Evolutionary conservation across 1,139 yeast species (phyloP).

Genomic region (Pichia inconspicua): DNA sequence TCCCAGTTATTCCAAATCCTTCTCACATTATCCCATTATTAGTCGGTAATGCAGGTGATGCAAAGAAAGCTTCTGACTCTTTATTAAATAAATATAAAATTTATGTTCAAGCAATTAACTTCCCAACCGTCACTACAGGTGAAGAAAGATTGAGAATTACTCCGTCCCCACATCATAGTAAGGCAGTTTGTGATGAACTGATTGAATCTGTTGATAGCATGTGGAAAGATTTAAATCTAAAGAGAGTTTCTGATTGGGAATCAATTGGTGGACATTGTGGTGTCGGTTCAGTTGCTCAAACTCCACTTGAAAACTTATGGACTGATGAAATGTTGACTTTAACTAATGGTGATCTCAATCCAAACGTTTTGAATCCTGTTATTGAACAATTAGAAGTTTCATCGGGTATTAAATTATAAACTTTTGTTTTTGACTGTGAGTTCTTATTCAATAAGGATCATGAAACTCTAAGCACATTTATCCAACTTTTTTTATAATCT

Average conservation of each 20-base stretch:
- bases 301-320: slow-evolving; percentile 58
- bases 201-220: slow-evolving; percentile 74
- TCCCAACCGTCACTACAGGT: slow-evolving; percentile 96
- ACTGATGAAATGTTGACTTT: slow-evolving; percentile 67
- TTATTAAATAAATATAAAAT: slow-evolving; percentile 76
- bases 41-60: slow-evolving; percentile 89
- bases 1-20: slow-evolving; percentile 96
- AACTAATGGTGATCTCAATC: slow-evolving; percentile 53
- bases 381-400: slow-evolving; percentile 57
- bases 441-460: too few relatives aligned
- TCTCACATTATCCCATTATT: slow-evolving; percentile 94
- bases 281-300: slow-evolving; percentile 52
- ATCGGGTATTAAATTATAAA: slow-evolving; percentile 43
- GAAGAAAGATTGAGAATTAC: slow-evolving; percentile 93
- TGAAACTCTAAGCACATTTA: too few relatives aligned
- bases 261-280: slow-evolving; percentile 80
- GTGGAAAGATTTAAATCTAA: slow-evolving; percentile 65
- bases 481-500: neutral
- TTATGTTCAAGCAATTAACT: slow-evolving; percentile 96
- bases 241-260: slow-evolving; percentile 75
- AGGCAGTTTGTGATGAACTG: slow-evolving; percentile 67
- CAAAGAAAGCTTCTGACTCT: slow-evolving; percentile 84
- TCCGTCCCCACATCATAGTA: slow-evolving; percentile 94
- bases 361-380: slow-evolving; percentile 55
- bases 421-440: too few relatives aligned